Base-by-base conservation (phyloP, 2,329 filamentous ascomycete genomes). In the Fusarium vanettenii region DNA sequence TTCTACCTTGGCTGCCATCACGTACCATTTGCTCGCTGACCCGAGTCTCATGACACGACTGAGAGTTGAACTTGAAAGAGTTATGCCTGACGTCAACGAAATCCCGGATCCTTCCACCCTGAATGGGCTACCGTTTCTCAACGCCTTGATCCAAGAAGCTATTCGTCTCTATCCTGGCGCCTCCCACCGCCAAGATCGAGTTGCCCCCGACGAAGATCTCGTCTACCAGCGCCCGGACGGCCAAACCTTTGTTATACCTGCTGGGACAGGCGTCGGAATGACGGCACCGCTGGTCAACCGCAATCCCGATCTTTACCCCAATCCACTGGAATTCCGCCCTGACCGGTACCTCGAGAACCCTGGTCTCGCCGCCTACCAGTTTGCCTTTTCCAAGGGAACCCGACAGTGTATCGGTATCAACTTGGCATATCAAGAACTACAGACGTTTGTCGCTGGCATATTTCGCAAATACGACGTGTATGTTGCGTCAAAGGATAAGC, bases 101-200 rank as follows among this genome's bases (percentile, higher is more conserved):
- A 69, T 52, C 9, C 64, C 67, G 7, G 60, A 72, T 48, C 81
- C 75, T 66, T 43, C 59, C 11, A 73, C 78, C 8, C 70, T 85
- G 14, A 80, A 83, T 60, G 69, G 75, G 35, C 65, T 86, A 2
- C 80, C 82, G 0, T 85, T 82, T 60, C 79, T 88, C 5, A 81
- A 82, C 5, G 84, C 83, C 1, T 71, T 83, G 13, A 80, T 86
- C 10, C 76, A 79, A 37, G 85, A 86, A 69, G 75, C 81, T 0
- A 69, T 87, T 9, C 83, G 86, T 5, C 63, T 87, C 4, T 83
- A 84, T 18, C 85, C 84, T 10, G 84, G 82, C 1, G 80, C 84
- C 1, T 72, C 75, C 43, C 79, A 48, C 76, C 70, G 73, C 64
- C 81, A 76, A 71, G 80, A 63, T 65, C 82, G 73, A 61, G 79